Conservation (phyloP, 192 early-diverging fungal species). For the Coemansia sp. region DNA sequence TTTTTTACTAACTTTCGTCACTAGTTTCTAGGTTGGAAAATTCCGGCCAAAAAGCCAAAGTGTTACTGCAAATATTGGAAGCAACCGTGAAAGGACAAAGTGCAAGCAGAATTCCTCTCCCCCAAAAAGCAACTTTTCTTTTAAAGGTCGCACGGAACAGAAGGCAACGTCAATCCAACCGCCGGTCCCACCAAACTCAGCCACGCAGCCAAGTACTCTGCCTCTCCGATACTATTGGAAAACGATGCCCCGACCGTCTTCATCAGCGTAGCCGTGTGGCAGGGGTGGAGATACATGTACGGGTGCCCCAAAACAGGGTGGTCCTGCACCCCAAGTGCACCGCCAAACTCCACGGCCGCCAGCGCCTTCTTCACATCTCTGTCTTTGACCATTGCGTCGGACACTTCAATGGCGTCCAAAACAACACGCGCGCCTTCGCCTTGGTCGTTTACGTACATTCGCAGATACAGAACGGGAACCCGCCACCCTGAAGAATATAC, state of each 20-base stretch:
- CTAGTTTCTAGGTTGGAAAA: too few relatives aligned
- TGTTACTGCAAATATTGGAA: too few relatives aligned
- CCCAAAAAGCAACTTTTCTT: too few relatives aligned
- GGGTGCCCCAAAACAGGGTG: conserved; percentile 42
- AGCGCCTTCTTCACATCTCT: conserved; percentile 23
- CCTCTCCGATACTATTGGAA: conserved; percentile 3
- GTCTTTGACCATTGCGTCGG: conserved; percentile 23
- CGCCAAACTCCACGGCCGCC: conserved; percentile 50
- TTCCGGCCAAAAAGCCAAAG: too few relatives aligned
- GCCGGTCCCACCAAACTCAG: conserved; percentile 41
- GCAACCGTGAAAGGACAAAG: too few relatives aligned
- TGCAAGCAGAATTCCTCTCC: too few relatives aligned
- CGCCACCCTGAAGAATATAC: conserved; percentile 44
- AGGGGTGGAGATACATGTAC: conserved; percentile 50
- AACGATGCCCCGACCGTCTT: conserved; percentile 16
- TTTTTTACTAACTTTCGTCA: too few relatives aligned
- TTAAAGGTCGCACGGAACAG: neutral
- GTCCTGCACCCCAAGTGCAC: conserved; percentile 50
- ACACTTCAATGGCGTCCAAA: conserved; percentile 14
- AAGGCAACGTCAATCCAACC: conserved; percentile 37
- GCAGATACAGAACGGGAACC: conserved; percentile 44
- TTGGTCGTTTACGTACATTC: neutral
- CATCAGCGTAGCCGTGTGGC: conserved; percentile 49
- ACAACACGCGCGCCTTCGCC: conserved; percentile 1
- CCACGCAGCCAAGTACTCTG: conserved; percentile 41